Conservation (phyloP, 495 filamentous ascomycete species). For the Aspergillus sclerotioniger region DNA sequence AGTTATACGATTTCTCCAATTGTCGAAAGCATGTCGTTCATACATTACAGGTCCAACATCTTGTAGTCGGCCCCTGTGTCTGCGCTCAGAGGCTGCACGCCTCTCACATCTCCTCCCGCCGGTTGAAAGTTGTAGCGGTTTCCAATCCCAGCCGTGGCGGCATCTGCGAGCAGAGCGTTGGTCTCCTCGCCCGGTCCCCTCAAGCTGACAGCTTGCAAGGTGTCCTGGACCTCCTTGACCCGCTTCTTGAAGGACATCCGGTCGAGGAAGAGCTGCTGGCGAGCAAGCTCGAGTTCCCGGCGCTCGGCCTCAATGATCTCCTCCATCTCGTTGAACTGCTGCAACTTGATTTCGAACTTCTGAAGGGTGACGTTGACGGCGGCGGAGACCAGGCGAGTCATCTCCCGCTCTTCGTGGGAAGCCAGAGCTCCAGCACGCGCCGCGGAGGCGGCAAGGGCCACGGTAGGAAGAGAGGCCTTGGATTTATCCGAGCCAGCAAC, state of each 20-base stretch:
- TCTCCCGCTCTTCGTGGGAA: slow-evolving; percentile 93
- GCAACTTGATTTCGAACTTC: slow-evolving; percentile 79
- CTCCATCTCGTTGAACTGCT: slow-evolving; percentile 96
- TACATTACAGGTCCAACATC: slow-evolving; percentile 44
- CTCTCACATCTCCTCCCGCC: slow-evolving; percentile 37
- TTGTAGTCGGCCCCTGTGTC: slow-evolving; percentile 54
- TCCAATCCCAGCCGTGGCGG: slow-evolving; percentile 42
- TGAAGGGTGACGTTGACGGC: slow-evolving; percentile 80
- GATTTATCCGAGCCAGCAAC: slow-evolving; percentile 19
- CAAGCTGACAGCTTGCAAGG: slow-evolving; percentile 59
- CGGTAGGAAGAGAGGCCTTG: slow-evolving; percentile 60
- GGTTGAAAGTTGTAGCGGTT: slow-evolving; percentile 64
- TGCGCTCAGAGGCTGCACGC: slow-evolving; percentile 64
- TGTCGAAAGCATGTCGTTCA: neutral
- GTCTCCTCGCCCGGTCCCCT: slow-evolving; percentile 55
- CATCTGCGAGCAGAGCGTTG: slow-evolving; percentile 51
- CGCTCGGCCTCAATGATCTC: slow-evolving; percentile 85
- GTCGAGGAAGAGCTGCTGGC: slow-evolving; percentile 92
- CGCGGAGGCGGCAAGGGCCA: slow-evolving; percentile 80
- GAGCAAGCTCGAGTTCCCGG: slow-evolving; percentile 82
- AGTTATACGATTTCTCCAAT: neutral
- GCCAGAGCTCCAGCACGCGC: slow-evolving; percentile 83
- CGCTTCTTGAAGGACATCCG: slow-evolving; percentile 85
- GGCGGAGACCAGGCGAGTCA: slow-evolving; percentile 85
- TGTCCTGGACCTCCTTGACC: slow-evolving; percentile 77